Evolutionary conservation across 352 stramenopile genomes (phyloP).

Genomic region (Phytophthora podocarpi): DNA sequence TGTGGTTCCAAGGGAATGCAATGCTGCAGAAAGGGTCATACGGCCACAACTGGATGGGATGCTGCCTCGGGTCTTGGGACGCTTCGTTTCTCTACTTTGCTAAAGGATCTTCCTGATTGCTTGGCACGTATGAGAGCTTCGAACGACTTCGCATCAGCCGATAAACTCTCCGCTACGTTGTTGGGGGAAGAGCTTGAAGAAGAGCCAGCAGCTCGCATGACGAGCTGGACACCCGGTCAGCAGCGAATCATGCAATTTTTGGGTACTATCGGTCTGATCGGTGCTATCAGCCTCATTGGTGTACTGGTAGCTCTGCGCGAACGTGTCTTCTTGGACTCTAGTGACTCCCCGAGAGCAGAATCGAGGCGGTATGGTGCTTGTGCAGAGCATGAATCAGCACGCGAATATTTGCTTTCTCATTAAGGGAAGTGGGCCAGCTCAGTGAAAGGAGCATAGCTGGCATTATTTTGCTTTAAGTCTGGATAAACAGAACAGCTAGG

Average conservation of each 20-base stretch:
- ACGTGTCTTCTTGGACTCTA: slow-evolving; percentile 38
- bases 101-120: slow-evolving; percentile 48
- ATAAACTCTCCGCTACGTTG: slow-evolving; percentile 8
- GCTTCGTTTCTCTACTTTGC: slow-evolving; percentile 48
- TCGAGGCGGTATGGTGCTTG: slow-evolving; percentile 41
- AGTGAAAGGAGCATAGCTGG: too few species aligned
- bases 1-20: slow-evolving; percentile 51
- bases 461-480: slow-evolving; percentile 6
- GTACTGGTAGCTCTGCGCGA: slow-evolving; percentile 47
- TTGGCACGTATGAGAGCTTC: slow-evolving; percentile 30
- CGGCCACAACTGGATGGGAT: slow-evolving; percentile 66
- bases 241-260: slow-evolving; percentile 33
- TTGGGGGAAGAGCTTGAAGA: slow-evolving; percentile 13
- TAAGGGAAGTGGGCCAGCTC: too few species aligned
- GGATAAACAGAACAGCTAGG: slow-evolving; percentile 6
- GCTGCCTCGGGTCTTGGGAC: slow-evolving; percentile 69
- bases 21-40: slow-evolving; percentile 59
- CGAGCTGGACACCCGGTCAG: slow-evolving; percentile 27
- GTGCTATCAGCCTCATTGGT: slow-evolving; percentile 36
- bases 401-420: slow-evolving; percentile 56
- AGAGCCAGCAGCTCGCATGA: not conserved
- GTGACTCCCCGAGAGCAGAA: slow-evolving; percentile 1
- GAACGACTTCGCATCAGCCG: slow-evolving; percentile 1
- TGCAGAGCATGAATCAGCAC: slow-evolving; percentile 49
- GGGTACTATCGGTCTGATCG: slow-evolving; percentile 38